These are phyloP conservation scores for Amyloporia xantha DNA, from an alignment of 768 basidiomycete genomes.

Conservation along the genomic window DNA sequence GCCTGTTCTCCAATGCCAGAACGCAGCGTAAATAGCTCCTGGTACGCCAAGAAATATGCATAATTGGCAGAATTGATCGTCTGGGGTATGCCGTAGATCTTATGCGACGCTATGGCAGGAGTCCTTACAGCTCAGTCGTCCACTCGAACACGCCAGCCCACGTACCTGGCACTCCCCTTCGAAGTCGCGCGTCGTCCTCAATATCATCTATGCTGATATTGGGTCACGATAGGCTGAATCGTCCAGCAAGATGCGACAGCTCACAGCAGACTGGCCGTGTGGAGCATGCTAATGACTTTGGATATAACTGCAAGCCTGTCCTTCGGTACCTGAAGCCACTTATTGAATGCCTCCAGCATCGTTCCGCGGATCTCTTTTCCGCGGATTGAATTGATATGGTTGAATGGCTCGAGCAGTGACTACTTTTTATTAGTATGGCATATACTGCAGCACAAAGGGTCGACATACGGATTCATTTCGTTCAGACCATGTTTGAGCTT, in stretches of 20 bases:
- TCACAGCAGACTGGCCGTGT: conserved; percentile 89
- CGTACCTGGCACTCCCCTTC: conserved; percentile 77
- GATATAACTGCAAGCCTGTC: conserved; percentile 69
- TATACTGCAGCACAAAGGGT: background rate
- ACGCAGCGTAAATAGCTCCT: conserved; percentile 67
- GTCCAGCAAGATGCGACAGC: conserved; percentile 14
- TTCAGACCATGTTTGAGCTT: conserved; percentile 15
- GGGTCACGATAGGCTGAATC: conserved; percentile 2
- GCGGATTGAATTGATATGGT: conserved; percentile 74
- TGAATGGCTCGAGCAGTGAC: conserved; percentile 80
- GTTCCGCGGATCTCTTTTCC: conserved; percentile 90
- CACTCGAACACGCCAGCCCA: too few species aligned
- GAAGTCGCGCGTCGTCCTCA: conserved; percentile 82
- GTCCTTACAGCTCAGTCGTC: too few species aligned
- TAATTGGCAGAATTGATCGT: conserved; percentile 98
- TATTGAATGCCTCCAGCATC: conserved; percentile 89
- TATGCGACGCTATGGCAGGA: conserved; percentile 86
- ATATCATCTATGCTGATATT: conserved; percentile 81
- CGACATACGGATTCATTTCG: conserved; percentile 15
- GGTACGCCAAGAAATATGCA: conserved; percentile 90
- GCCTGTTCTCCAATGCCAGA: too few species aligned
- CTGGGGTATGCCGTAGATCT: conserved; percentile 94
- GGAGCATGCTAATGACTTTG: conserved; percentile 86
- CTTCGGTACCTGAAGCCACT: conserved; percentile 79
- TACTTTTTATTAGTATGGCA: conserved; percentile 10